Evolutionary conservation across 2,329 filamentous ascomycete species (phyloP), one percentile per base, ranked within the genome.

Genomic region (Clarireedia paspali): DNA sequence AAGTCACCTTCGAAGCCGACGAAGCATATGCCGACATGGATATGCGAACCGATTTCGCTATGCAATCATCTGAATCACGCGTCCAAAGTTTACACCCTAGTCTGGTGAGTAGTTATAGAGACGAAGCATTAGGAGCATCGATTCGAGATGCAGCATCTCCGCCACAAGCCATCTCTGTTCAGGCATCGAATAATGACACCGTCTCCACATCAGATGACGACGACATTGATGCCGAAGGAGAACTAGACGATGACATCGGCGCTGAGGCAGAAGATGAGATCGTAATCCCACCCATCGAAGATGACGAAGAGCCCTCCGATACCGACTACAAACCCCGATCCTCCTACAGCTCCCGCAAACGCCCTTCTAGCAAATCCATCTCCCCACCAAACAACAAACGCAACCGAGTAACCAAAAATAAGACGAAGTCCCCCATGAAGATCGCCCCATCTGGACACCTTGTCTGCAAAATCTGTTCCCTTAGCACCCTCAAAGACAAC

Each of bases 401-500:
- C 15, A 23, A 45, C 20, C 60, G 62, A 15, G 53, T 60, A 7
- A 50, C 50, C 44, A 64, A 64, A 38, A 23, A 36, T 23, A 40
- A 34, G 30, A 12, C 27, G 12, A 59, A 57, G 20, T 17, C 24
- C 26, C 17, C 50, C 7, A 46, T 40, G 12, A 58, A 58, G n/a
- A 1, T 4, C 20, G 27, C 42, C 5, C 20, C 39, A 6, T 15
- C 44, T 27, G 55, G 60, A 48, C 12, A 7, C 14, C 12, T 12
- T 1, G 26, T 38, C 20, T 15, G 64, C 53, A 63, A 58, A 45
- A 47, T 46, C 34, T 67, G 65, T 55, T 10, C 30, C 61, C 53
- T 64, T 5, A 66, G 66, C 1, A 59, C 64, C n/a, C 82, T 81
- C 68, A 72, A 75, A 30, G 77, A 80, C 58, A 65, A 70, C 24